Evolutionary conservation across 2,329 filamentous ascomycete species (phyloP).

Genomic region (Aspergillus costaricaensis): DNA sequence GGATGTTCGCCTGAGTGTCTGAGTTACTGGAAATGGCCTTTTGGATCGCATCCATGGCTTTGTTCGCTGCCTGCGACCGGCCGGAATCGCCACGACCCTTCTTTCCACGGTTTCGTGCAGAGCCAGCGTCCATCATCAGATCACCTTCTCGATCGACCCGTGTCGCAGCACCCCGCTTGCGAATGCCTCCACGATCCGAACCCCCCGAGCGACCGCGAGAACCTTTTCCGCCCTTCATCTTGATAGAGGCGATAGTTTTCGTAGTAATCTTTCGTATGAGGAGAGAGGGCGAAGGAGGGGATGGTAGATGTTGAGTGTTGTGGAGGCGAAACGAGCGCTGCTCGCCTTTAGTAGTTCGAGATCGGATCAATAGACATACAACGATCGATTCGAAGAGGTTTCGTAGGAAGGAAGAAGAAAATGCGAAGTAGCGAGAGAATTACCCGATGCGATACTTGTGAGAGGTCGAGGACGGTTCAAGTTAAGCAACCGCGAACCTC

Average conservation of each 20-base stretch:
- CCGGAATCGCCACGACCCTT: constrained; percentile 36
- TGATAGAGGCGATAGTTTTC: constrained; percentile 1
- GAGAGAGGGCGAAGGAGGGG: neutral
- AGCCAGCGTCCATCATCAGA: constrained; percentile 57
- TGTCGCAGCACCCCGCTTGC: constrained; percentile 49
- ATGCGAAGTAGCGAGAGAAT: neutral
- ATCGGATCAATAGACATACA: constrained; percentile 26
- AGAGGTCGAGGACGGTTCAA: neutral
- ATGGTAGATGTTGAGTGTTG: neutral
- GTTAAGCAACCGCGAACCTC: neutral
- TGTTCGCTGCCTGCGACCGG: constrained; percentile 33
- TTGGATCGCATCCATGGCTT: constrained; percentile 39
- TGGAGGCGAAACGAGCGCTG: constrained; percentile 26
- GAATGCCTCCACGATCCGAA: constrained; percentile 52
- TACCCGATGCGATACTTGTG: neutral
- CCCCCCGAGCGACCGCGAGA: constrained; percentile 31
- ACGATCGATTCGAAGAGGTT: neutral
- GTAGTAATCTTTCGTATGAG: neutral
- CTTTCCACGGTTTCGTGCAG: constrained; percentile 38
- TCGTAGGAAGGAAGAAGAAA: neutral
- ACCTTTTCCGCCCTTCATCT: constrained; percentile 37
- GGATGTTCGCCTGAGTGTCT: constrained; percentile 42
- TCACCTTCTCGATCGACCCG: constrained; percentile 63
- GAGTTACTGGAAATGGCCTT: constrained; percentile 36
- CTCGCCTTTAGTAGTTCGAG: constrained; percentile 28